phyloP scores from a whole-genome alignment of 441 rosid genomes.

The Euphorbia celastroides region DNA sequence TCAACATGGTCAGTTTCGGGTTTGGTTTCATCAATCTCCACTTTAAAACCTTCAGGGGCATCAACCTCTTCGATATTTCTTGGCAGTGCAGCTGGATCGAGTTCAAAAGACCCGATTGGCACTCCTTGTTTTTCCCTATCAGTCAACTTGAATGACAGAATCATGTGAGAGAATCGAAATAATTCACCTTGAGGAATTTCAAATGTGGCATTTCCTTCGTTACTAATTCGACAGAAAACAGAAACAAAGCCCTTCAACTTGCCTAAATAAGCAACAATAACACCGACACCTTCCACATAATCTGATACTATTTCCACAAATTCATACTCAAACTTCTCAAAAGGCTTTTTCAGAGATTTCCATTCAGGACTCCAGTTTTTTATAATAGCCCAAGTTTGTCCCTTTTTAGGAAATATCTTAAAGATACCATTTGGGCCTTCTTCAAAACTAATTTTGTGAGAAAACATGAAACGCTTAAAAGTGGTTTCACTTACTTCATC shows the following conservation, averaged over 20 bases:
- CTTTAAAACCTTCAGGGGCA: conserved; percentile 24
- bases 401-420: conserved; percentile 59
- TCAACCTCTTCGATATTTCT: conserved; percentile 34
- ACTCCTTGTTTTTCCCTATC: conserved; percentile 53
- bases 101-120: conserved; percentile 59
- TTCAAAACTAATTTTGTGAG: conserved; percentile 43
- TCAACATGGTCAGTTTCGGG: conserved; percentile 13
- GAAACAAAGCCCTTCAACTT: conserved; percentile 69
- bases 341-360: conserved; percentile 29
- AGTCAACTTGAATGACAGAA: conserved; percentile 49
- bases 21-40: conserved; percentile 23
- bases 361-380: conserved; percentile 61
- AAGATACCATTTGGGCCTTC: conserved; percentile 19
- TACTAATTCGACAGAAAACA: conserved; percentile 35
- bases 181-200: conserved; percentile 40
- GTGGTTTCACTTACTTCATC: conserved; percentile 34
- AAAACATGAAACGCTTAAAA: conserved; percentile 45
- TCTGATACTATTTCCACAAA: conserved; percentile 69
- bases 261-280: conserved; percentile 48
- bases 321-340: conserved; percentile 54
- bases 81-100: conserved; percentile 61
- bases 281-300: conserved; percentile 31
- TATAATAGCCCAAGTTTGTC: conserved; percentile 84
- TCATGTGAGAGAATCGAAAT: conserved; percentile 54
- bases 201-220: conserved; percentile 23